Conservation (phyloP, 495 filamentous ascomycete genomes). For the Hypoxylon crocopeplum region DNA sequence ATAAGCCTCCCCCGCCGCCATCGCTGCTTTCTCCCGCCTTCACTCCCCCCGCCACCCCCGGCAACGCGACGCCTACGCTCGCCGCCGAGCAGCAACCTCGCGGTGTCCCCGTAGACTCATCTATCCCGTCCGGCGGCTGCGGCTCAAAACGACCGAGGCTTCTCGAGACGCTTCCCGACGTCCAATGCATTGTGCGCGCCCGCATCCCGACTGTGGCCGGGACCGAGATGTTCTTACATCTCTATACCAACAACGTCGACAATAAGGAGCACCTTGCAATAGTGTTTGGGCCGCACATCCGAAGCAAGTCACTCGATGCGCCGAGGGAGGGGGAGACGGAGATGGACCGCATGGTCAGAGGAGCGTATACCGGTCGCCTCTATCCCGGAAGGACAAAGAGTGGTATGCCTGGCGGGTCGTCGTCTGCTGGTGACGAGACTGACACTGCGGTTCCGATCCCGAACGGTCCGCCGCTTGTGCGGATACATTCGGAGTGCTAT, state of each 20-base stretch:
- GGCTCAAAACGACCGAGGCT: conserved; percentile 68
- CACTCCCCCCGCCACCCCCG: conserved; percentile 80
- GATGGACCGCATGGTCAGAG: conserved; percentile 93
- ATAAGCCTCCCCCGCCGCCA: conserved; percentile 43
- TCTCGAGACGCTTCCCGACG: conserved; percentile 71
- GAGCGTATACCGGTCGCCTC: conserved; percentile 87
- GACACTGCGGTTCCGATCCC: not conserved
- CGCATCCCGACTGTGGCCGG: conserved; percentile 87
- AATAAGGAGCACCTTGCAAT: conserved; percentile 98
- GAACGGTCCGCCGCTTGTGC: conserved; percentile 69
- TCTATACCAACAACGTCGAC: conserved; percentile 91
- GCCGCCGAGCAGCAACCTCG: conserved; percentile 47
- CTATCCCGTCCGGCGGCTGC: conserved; percentile 55
- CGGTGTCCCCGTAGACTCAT: conserved; percentile 62
- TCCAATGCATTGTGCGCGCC: conserved; percentile 83
- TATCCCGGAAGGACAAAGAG: conserved; percentile 84
- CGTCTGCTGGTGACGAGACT: conserved; percentile 21
- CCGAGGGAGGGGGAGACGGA: conserved; percentile 89
- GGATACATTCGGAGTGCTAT: conserved; percentile 98
- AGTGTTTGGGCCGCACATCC: conserved; percentile 87
- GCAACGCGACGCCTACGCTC: conserved; percentile 59
- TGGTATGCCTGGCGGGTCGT: conserved; percentile 46
- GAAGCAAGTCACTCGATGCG: conserved; percentile 79
- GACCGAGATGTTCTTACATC: conserved; percentile 94
- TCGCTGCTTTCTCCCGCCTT: conserved; percentile 76